A percentile compares a stretch with the other conserved stretches of the same genome.
Evolutionary conservation across 2,329 filamentous ascomycete genomes (phyloP).

Genomic region (Exophiala lecanii-corni): DNA sequence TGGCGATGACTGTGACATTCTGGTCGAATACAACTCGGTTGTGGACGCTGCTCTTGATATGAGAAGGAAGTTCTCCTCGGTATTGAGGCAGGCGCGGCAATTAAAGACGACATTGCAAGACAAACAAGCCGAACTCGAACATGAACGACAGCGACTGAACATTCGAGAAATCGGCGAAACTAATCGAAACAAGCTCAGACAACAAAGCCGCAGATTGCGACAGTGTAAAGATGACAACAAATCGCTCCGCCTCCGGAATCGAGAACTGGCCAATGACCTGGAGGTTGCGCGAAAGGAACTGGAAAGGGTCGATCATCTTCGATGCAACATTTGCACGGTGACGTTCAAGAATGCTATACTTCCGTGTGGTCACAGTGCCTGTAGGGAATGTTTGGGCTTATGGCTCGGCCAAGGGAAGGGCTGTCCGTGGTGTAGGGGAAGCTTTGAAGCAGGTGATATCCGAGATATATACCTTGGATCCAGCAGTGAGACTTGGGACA

Average conservation of each 20-base stretch:
- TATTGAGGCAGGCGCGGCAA: constrained; percentile 3
- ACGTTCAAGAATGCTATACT: neutral
- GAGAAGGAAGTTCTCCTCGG: constrained; percentile 1
- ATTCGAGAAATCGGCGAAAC: neutral
- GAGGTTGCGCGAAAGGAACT: constrained; percentile 2
- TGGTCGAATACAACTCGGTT: neutral
- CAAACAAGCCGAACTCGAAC: constrained; percentile 1
- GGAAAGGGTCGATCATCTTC: constrained; percentile 2
- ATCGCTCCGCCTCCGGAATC: neutral
- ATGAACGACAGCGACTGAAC: constrained; percentile 1
- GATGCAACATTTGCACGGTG: constrained; percentile 1
- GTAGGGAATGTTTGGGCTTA: neutral
- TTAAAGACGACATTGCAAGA: constrained; percentile 1
- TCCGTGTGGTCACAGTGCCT: neutral
- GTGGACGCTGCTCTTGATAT: constrained; percentile 3
- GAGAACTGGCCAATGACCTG: neutral
- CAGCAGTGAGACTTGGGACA: no score
- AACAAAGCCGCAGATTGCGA: neutral
- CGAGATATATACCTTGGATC: constrained; percentile 2
- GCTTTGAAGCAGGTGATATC: constrained; percentile 1
- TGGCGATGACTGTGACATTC: constrained; percentile 2
- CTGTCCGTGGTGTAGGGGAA: constrained; percentile 1
- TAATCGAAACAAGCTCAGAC: constrained; percentile 1
- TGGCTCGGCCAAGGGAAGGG: neutral
- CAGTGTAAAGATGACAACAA: constrained; percentile 1